Evolutionary conservation across 176 grass and related monocot genomes (phyloP), one percentile per base, ranked within the genome.

Genomic region (Avena sativa): DNA sequence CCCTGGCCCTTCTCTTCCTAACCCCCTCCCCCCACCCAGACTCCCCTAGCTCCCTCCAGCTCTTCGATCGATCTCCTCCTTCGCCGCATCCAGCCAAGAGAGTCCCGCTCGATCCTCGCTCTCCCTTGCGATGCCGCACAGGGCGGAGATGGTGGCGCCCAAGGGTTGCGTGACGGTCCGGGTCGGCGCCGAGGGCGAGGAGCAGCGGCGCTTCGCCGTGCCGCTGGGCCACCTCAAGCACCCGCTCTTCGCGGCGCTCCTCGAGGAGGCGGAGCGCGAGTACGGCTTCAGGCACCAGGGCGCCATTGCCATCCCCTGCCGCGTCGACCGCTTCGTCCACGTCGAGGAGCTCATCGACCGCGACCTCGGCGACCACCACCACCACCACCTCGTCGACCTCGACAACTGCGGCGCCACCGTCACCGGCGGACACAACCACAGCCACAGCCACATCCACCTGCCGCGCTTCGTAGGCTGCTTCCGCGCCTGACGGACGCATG

Each of bases 281-380:
- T 99, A 91, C 79, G 97, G 94, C 2, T 98, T 94, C 89, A 26
- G 81, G 10, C 97, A 94, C 50, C 83, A 67, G 80, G 97, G 97
- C 16, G 87, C 92, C 71, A 89, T 99, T 80, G 87, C 87, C 84
- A 99, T 99, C 76, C 97, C 97, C 30, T 99, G 97, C 87, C 67
- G 64, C 36, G 85, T 94, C 82, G 94, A 96, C 79, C 88, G 87
- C 40, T 99, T 99, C 87, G 89, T 86, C 76, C 92, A 91, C 12
- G 89, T 96, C 20, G 88, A 94, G 46, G 56, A 21, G 38, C 52
- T 89, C 86, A 96, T 98, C 86, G 87, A 71, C 71, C 91, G 38
- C 11, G 93, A 98, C 50, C 76, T 90, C 17, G 38, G 80, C 38
- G 79, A 32, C 8, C 70, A 81, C 2, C 78, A 89, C 34, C 78